Base-by-base conservation (phyloP, 2,329 filamentous ascomycete genomes). In the Mollisia scopiformis region DNA sequence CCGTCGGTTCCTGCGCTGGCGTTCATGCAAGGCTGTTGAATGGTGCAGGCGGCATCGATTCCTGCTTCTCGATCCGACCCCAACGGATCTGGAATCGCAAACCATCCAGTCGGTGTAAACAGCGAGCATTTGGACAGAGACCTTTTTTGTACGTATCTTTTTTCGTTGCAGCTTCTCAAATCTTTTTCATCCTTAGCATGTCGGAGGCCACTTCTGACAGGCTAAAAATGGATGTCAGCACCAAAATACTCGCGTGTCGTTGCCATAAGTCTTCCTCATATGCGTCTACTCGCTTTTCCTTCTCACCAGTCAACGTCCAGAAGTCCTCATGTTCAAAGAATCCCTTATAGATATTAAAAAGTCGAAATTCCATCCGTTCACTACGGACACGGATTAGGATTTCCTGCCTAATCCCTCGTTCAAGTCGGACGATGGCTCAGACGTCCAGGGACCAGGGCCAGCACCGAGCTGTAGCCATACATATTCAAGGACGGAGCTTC, bases 191-290 rank as follows among this genome's bases (percentile, higher is more conserved):
- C 55, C 57, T 64, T 43, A 49, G 33, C 11, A 41, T 25, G 54
- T 52, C 54, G 52, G 28, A 56, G 55, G 57, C 59, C 57, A 60
- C 59, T 59, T 59, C 56, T 59, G 41, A 61, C 49, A 19, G 28
- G 49, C 62, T 63, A 58, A 57, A 62, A 59, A 55, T 60, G 60
- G 47, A 62, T 31, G 58, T 66, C 63, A 66, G 61, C 63, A 58
- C 37, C 55, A 64, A 60, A 43, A 54, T 46, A 64, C n/a, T 57
- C 25, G 30, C 14, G 25, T 21, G 13, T 51, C 31, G 21, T 47
- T 51, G 8, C 51, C 43, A 27, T 49, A 43, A 19, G 33, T 23
- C 23, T 31, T 55, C 47, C 31, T 58, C n/a, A 58, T 54, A 54
- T 23, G 51, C 43, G 46, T 53, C 49, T 37, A 49, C 33, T 47